phyloP scores from a whole-genome alignment of 2,329 filamentous ascomycete species.

The Nigrograna mackinnonii region DNA sequence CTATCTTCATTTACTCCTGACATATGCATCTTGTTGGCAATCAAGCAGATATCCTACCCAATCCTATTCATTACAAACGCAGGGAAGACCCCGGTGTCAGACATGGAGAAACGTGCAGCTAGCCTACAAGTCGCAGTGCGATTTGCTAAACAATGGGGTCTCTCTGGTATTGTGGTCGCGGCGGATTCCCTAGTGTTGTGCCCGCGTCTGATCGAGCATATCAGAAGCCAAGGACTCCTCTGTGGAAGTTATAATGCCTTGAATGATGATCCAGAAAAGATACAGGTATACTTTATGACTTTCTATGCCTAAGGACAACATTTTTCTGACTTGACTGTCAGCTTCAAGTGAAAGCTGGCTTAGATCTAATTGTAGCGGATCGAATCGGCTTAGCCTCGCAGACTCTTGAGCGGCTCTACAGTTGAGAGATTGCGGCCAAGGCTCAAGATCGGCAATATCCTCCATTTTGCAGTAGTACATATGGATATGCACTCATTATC shows the following conservation, averaged over 20 bases:
- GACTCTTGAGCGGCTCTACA: background rate
- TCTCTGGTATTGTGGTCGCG: constrained; percentile 42
- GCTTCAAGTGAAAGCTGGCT: constrained; percentile 3
- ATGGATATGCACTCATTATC: too few relatives aligned
- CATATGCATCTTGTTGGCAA: constrained; percentile 35
- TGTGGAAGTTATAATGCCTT: constrained; percentile 40
- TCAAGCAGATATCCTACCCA: constrained; percentile 37
- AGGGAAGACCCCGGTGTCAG: constrained; percentile 13
- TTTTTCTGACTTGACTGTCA: background rate
- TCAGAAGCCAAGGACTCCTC: constrained; percentile 35
- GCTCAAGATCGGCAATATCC: too few relatives aligned
- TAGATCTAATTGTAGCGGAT: constrained; percentile 4
- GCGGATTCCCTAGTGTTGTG: constrained; percentile 42
- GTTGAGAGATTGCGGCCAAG: too few relatives aligned
- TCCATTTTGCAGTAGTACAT: too few relatives aligned
- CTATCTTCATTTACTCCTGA: constrained; percentile 41
- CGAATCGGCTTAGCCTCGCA: constrained; percentile 1
- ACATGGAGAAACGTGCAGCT: constrained; percentile 31
- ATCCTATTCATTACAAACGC: constrained; percentile 40
- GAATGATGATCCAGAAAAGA: constrained; percentile 32
- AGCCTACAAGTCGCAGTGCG: constrained; percentile 41
- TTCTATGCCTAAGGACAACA: background rate
- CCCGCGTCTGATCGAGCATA: constrained; percentile 34
- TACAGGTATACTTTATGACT: constrained; percentile 15
- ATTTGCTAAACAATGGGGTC: constrained; percentile 44